Evolutionary conservation across 495 filamentous ascomycete genomes (phyloP).

Genomic region (Bryoglossum gracile): DNA sequence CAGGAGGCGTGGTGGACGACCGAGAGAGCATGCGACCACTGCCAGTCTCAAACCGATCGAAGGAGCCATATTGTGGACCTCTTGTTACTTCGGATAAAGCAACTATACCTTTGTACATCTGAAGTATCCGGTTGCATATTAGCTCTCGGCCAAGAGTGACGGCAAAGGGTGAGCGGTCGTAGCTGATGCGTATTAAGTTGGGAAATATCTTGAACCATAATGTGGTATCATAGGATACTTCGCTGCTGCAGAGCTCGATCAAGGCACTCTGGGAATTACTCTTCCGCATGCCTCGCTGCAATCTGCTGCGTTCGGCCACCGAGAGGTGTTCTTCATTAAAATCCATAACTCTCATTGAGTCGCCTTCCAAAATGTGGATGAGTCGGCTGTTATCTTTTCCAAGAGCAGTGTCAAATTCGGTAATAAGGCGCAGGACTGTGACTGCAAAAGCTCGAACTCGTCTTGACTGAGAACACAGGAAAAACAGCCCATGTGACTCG

Average conservation of each 20-base stretch:
- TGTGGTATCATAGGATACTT: slow-evolving; percentile 87
- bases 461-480: slow-evolving; percentile 90
- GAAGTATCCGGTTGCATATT: slow-evolving; percentile 82
- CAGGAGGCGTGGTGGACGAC: slow-evolving; percentile 67
- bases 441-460: slow-evolving; percentile 85
- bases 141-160: slow-evolving; percentile 85
- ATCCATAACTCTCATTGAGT: slow-evolving; percentile 80
- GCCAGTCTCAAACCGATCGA: slow-evolving; percentile 38
- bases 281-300: slow-evolving; percentile 84
- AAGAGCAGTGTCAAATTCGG: slow-evolving; percentile 86
- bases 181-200: slow-evolving; percentile 85
- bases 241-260: slow-evolving; percentile 91
- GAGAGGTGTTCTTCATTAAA: slow-evolving; percentile 90
- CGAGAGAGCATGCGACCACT: slow-evolving; percentile 41
- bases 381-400: slow-evolving; percentile 65
- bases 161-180: slow-evolving; percentile 83
- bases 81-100: slow-evolving; percentile 67
- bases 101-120: slow-evolving; percentile 81
- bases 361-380: slow-evolving; percentile 86
- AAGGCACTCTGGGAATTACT: slow-evolving; percentile 78
- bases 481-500: slow-evolving; percentile 96
- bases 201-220: slow-evolving; percentile 98
- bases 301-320: slow-evolving; percentile 82
- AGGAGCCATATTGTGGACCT: slow-evolving; percentile 48
- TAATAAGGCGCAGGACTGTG: slow-evolving; percentile 83